Evolutionary conservation across 768 basidiomycete species (phyloP).

Genomic region (Psilocybe sp.): DNA sequence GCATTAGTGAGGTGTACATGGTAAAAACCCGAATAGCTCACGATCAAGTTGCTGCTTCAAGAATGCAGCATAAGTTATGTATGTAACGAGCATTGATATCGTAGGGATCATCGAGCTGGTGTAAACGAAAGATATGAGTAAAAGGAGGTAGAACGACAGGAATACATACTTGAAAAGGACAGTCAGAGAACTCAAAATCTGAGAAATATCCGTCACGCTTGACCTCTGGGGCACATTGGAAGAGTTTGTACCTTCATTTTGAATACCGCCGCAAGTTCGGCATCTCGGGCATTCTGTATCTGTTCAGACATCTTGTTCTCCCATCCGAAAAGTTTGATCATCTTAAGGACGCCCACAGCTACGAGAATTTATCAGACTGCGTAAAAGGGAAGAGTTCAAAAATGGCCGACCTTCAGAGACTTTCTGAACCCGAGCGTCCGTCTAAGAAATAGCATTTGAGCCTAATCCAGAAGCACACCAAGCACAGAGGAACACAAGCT

Average conservation of each 20-base stretch:
- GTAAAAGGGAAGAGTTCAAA: not conserved
- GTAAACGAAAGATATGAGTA: not conserved
- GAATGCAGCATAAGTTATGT: slow-evolving; percentile 47
- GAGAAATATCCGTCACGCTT: not conserved
- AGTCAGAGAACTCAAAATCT: not conserved
- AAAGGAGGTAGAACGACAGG: not conserved
- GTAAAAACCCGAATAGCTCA: slow-evolving; percentile 2
- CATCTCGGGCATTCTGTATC: slow-evolving; percentile 54
- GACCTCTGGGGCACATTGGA: not conserved
- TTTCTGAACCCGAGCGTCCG: slow-evolving; percentile 59
- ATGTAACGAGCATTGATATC: slow-evolving; percentile 41
- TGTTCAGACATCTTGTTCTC: slow-evolving; percentile 52
- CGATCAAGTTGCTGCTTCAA: slow-evolving; percentile 35
- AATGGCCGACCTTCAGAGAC: slow-evolving; percentile 52
- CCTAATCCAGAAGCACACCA: not conserved
- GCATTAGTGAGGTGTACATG: too few species aligned
- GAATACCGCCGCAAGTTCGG: slow-evolving; percentile 51
- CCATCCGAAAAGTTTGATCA: slow-evolving; percentile 73
- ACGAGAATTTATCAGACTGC: slow-evolving; percentile 3
- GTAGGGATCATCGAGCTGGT: not conserved
- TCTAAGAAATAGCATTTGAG: slow-evolving; percentile 11
- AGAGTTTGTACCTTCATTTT: slow-evolving; percentile 3
- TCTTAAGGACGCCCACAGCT: slow-evolving; percentile 55
- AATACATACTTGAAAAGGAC: not conserved
- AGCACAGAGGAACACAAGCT: not conserved